These are phyloP conservation scores for Populus hybrid DNA, from an alignment of 441 rosid genomes.

Conservation along the genomic window DNA sequence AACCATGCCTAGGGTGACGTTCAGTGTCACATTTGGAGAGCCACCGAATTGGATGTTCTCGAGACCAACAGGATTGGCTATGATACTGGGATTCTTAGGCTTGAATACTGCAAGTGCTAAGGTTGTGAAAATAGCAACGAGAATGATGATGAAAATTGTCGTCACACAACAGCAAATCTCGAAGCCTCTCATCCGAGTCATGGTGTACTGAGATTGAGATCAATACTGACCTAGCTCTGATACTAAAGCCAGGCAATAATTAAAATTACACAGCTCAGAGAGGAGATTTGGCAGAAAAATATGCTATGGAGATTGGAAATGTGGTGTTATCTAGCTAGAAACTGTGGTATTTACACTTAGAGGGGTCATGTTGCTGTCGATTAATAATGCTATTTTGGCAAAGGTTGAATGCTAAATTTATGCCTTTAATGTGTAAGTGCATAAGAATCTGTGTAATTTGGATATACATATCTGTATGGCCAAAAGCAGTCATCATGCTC, in stretches of 20 bases:
- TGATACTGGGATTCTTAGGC: constrained; percentile 32
- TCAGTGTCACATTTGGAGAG: constrained; percentile 3
- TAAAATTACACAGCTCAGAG: not conserved
- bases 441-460: not conserved
- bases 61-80: constrained; percentile 19
- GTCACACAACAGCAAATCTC: constrained; percentile 24
- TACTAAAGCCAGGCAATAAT: not conserved
- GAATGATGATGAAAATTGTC: constrained; percentile 14
- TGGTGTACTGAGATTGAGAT: not conserved
- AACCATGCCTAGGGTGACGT: constrained; percentile 17
- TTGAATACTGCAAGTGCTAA: constrained; percentile 38
- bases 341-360: not conserved
- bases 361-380: not conserved
- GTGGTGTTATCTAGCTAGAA: not conserved
- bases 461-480: not conserved
- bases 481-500: not conserved
- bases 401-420: not conserved
- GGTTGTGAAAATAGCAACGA: constrained; percentile 15
- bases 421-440: not conserved
- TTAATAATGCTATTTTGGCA: not conserved
- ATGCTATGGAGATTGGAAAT: not conserved
- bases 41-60: not conserved
- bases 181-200: constrained; percentile 12
- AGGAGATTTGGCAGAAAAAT: not conserved
- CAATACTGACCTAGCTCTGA: not conserved